Evolutionary conservation across 1,284 basidiomycete species (phyloP).

Genomic region (Ceratobasidium sp.): DNA sequence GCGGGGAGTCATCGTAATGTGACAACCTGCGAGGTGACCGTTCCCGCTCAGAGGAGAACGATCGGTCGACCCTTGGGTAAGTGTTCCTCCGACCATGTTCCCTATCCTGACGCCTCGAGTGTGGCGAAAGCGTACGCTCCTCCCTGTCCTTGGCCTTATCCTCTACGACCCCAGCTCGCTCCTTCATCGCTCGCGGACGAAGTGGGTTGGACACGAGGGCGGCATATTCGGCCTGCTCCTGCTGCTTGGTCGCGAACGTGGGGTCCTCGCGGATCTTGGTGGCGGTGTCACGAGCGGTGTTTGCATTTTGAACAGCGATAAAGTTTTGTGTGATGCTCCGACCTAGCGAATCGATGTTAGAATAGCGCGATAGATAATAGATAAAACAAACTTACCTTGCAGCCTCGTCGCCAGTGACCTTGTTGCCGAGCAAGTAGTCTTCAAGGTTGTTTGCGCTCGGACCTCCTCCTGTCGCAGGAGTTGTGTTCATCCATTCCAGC

Average conservation of each 20-base stretch:
- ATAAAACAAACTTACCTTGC: slow-evolving; percentile 70
- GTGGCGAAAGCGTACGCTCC: slow-evolving; percentile 59
- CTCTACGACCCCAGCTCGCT: slow-evolving; percentile 78
- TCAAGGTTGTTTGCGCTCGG: slow-evolving; percentile 93
- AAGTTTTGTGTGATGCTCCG: slow-evolving; percentile 89
- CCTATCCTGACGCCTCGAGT: slow-evolving; percentile 50
- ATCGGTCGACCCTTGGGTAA: slow-evolving; percentile 20
- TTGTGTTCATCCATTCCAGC: slow-evolving; percentile 99
- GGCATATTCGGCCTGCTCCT: slow-evolving; percentile 94
- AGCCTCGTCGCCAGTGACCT: slow-evolving; percentile 91
- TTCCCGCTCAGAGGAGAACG: slow-evolving; percentile 21
- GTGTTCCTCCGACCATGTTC: slow-evolving; percentile 25
- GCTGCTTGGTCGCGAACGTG: slow-evolving; percentile 94
- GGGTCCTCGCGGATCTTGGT: slow-evolving; percentile 97
- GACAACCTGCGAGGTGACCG: slow-evolving; percentile 48
- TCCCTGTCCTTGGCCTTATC: slow-evolving; percentile 72
- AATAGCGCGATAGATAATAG: not conserved
- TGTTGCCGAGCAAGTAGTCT: slow-evolving; percentile 98
- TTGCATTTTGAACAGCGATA: slow-evolving; percentile 94
- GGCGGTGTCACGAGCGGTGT: slow-evolving; percentile 88
- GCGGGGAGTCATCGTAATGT: slow-evolving; percentile 36
- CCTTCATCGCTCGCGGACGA: slow-evolving; percentile 84
- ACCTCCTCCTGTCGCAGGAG: slow-evolving; percentile 86
- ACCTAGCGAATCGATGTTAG: slow-evolving; percentile 62
- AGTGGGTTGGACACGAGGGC: slow-evolving; percentile 92